These are phyloP conservation scores for Exophiala calicioides DNA, from an alignment of 2,329 filamentous ascomycete species.

Conservation along the genomic window DNA sequence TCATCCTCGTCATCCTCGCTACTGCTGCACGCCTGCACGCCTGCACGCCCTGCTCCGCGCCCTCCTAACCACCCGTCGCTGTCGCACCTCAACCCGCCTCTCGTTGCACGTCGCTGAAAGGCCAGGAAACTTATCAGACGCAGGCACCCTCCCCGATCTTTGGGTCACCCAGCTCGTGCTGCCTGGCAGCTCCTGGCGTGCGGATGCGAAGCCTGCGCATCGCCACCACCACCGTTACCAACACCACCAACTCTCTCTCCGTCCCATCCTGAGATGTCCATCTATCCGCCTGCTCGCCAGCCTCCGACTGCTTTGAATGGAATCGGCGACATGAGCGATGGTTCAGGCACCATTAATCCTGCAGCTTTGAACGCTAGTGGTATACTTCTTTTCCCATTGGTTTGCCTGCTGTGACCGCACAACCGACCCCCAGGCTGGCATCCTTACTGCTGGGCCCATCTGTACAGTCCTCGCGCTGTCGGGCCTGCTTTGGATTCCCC, in stretches of 20 bases:
- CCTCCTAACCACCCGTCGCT: constrained; percentile 10
- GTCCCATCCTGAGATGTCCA: constrained; percentile 34
- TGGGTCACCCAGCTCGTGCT: constrained; percentile 28
- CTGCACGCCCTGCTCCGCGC: constrained; percentile 16
- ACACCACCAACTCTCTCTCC: constrained; percentile 16
- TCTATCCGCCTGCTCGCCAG: constrained; percentile 50
- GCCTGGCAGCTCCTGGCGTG: constrained; percentile 25
- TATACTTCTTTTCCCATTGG: constrained; percentile 45
- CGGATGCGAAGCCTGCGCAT: constrained; percentile 31
- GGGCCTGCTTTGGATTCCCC: constrained; percentile 17
- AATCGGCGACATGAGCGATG: constrained; percentile 58
- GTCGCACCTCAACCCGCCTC: constrained; percentile 23
- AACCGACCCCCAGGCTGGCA: constrained; percentile 7
- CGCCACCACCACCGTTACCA: constrained; percentile 17
- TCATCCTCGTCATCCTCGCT: constrained; percentile 27
- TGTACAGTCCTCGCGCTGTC: constrained; percentile 20
- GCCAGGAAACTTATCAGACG: constrained; percentile 21
- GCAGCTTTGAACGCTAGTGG: constrained; percentile 78
- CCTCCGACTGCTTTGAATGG: constrained; percentile 66
- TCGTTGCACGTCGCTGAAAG: constrained; percentile 20
- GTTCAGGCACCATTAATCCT: constrained; percentile 88
- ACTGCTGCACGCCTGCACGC: constrained; percentile 27
- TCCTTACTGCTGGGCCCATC: constrained; percentile 8
- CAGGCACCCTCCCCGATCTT: constrained; percentile 26
- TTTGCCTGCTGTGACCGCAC: constrained; percentile 6